These are phyloP conservation scores for Haplosporangium sp. DNA, from an alignment of 371 early-diverging fungal species.

Conservation along the genomic window DNA sequence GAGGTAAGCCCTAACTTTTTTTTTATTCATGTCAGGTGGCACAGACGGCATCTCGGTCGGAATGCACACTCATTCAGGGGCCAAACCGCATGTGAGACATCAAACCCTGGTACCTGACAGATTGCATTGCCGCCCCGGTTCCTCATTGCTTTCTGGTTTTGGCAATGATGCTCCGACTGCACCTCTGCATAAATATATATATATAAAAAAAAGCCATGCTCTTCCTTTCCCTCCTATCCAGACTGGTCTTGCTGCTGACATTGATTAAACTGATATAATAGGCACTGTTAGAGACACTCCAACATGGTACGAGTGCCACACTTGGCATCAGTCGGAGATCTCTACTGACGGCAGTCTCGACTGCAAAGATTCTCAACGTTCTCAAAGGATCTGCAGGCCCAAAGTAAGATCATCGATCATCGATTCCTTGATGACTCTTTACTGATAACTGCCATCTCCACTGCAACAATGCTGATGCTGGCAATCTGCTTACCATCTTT, in stretches of 20 bases:
- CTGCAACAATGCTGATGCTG: too few relatives aligned
- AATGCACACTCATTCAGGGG: too few relatives aligned
- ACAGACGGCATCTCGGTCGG: not conserved
- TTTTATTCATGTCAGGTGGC: not conserved
- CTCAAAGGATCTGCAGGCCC: constrained; percentile 52
- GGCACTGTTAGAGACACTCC: constrained; percentile 69
- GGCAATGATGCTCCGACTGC: too few relatives aligned
- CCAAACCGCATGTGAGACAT: too few relatives aligned
- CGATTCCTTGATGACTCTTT: not conserved
- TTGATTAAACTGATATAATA: constrained; percentile 62
- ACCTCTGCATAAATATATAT: too few relatives aligned
- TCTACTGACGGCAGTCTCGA: constrained; percentile 65
- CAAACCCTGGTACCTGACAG: too few relatives aligned
- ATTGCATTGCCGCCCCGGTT: too few relatives aligned
- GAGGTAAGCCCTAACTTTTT: constrained; percentile 35
- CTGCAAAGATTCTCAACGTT: constrained; percentile 65
- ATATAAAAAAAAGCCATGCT: too few relatives aligned
- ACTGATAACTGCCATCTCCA: not conserved
- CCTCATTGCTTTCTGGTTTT: too few relatives aligned
- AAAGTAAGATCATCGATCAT: constrained; percentile 18
- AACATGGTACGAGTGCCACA: constrained; percentile 68
- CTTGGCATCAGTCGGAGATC: constrained; percentile 68
- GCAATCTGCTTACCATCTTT: not conserved
- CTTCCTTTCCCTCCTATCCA: constrained; percentile 53
- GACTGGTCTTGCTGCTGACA: constrained; percentile 51